Conservation (phyloP, 2,329 filamentous ascomycete genomes). For the Blumeria graminis region DNA sequence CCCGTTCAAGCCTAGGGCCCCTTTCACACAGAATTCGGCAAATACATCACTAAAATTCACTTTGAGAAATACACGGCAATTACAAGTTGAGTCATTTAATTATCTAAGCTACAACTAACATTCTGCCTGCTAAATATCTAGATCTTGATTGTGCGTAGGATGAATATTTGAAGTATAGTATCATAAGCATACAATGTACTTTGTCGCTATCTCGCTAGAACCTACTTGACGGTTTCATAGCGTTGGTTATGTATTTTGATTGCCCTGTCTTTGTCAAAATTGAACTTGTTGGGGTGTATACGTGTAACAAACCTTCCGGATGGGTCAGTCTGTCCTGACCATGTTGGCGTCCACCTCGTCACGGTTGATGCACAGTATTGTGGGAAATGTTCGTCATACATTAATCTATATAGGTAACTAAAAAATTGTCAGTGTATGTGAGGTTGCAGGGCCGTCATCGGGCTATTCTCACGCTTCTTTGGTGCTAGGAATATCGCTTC, state of each 20-base stretch:
- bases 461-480: slow-evolving; percentile 59
- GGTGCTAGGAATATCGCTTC: slow-evolving; percentile 69
- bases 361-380: slow-evolving; percentile 76
- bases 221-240: slow-evolving; percentile 24
- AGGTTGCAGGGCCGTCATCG: background rate
- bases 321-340: slow-evolving; percentile 89
- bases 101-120: too few relatives aligned
- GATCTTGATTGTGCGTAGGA: too few relatives aligned
- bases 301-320: slow-evolving; percentile 32
- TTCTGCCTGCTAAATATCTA: too few relatives aligned
- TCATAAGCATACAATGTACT: too few relatives aligned
- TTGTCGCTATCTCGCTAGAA: too few relatives aligned
- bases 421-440: slow-evolving; percentile 3
- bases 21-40: too few relatives aligned
- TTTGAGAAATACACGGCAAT: too few relatives aligned
- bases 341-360: slow-evolving; percentile 89
- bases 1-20: too few relatives aligned
- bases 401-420: slow-evolving; percentile 87
- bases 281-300: background rate
- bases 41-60: too few relatives aligned
- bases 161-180: too few relatives aligned
- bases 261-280: slow-evolving; percentile 26
- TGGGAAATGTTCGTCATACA: slow-evolving; percentile 99
- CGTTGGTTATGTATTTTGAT: slow-evolving; percentile 54
- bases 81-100: too few relatives aligned